Conservation (phyloP, 768 basidiomycete species). For the Tylopilus rubrobrunneus region DNA sequence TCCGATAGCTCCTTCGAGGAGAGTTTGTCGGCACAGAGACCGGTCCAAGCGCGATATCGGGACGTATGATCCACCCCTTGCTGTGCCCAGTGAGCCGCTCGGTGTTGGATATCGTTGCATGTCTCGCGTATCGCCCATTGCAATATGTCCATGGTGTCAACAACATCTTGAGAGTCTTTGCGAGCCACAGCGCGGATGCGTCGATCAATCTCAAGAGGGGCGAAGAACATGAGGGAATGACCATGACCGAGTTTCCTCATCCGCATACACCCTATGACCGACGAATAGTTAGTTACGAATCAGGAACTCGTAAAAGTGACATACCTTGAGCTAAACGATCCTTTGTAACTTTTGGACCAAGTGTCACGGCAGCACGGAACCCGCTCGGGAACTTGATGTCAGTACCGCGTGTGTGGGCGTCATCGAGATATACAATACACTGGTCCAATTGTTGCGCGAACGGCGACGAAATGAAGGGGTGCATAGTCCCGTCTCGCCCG, state of each 20-base stretch:
- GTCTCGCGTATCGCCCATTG: slow-evolving; percentile 45
- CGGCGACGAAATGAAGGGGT: slow-evolving; percentile 31
- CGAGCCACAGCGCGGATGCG: slow-evolving; percentile 28
- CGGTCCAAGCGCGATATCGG: slow-evolving; percentile 18
- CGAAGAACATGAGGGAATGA: slow-evolving; percentile 45
- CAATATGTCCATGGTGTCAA: slow-evolving; percentile 36
- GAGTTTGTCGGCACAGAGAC: neutral
- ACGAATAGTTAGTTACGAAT: neutral
- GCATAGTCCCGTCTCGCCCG: slow-evolving; percentile 16
- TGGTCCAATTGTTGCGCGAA: slow-evolving; percentile 33
- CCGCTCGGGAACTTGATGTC: slow-evolving; percentile 35
- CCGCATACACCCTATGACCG: slow-evolving; percentile 41
- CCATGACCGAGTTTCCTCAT: slow-evolving; percentile 45
- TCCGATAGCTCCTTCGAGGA: slow-evolving; percentile 1
- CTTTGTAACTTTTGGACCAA: slow-evolving; percentile 37
- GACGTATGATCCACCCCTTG: slow-evolving; percentile 28
- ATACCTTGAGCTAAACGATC: slow-evolving; percentile 35
- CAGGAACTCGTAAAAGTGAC: neutral
- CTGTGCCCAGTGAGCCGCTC: slow-evolving; percentile 40
- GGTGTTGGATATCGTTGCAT: slow-evolving; percentile 38
- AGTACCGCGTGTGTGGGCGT: slow-evolving; percentile 38
- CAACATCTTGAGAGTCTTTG: slow-evolving; percentile 2
- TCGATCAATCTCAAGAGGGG: slow-evolving; percentile 37
- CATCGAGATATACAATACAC: slow-evolving; percentile 37
- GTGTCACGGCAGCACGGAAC: slow-evolving; percentile 36